phyloP scores from a whole-genome alignment of 495 filamentous ascomycete species.

The Hamigera avellanea region DNA sequence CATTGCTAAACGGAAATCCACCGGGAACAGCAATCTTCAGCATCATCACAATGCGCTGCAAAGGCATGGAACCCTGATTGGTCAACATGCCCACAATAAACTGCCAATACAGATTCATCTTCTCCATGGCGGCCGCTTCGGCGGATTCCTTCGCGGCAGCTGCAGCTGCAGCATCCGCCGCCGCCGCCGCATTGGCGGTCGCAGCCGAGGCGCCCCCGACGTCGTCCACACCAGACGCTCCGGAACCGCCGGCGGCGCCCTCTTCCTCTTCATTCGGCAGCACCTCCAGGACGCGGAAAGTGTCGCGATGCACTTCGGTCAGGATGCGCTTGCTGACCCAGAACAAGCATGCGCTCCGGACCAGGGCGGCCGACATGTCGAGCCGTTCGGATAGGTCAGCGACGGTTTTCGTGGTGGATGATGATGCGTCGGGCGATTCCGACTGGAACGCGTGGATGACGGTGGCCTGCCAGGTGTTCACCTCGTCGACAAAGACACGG shows the following conservation, averaged over 20 bases:
- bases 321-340: conserved; percentile 79
- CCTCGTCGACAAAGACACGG: conserved; percentile 59
- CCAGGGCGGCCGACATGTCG: conserved; percentile 64
- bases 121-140: conserved; percentile 51
- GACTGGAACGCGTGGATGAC: conserved; percentile 79
- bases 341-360: conserved; percentile 68
- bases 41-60: conserved; percentile 82
- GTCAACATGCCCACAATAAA: conserved; percentile 93
- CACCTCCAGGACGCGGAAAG: conserved; percentile 53
- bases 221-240: conserved; percentile 10
- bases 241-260: conserved; percentile 18
- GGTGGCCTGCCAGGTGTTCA: conserved; percentile 78
- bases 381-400: conserved; percentile 51
- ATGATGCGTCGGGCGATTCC: conserved; percentile 11
- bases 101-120: conserved; percentile 74
- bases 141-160: conserved; percentile 33
- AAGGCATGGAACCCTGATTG: conserved; percentile 71
- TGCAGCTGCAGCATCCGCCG: conserved; percentile 40
- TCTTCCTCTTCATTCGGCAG: conserved; percentile 37
- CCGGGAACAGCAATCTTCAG: conserved; percentile 79
- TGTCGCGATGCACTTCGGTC: conserved; percentile 38
- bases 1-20: conserved; percentile 75
- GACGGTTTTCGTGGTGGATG: conserved; percentile 39
- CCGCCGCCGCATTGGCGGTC: conserved; percentile 24
- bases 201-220: conserved; percentile 23